phyloP scores from a whole-genome alignment of 352 stramenopile species.

The Pythium graminicola region DNA sequence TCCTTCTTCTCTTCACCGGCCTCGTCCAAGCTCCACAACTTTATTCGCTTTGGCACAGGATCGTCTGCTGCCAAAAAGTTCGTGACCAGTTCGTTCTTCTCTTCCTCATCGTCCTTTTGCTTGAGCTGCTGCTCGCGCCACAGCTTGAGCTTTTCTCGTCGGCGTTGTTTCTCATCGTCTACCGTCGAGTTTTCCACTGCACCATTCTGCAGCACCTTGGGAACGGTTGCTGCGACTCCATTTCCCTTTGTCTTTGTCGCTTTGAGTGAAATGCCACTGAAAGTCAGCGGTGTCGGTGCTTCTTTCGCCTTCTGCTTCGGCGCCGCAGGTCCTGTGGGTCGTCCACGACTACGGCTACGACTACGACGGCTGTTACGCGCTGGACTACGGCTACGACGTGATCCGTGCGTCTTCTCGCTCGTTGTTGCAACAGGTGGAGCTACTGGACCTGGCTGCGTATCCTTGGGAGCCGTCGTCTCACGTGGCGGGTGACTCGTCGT shows the following conservation, averaged over 20 bases:
- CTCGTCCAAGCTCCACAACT: conserved; percentile 55
- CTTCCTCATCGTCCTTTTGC: conserved; percentile 39
- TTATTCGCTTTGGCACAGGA: conserved; percentile 54
- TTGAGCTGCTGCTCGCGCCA: conserved; percentile 58
- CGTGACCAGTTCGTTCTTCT: conserved; percentile 28
- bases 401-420: background rate
- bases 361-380: conserved; percentile 22
- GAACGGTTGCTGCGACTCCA: background rate
- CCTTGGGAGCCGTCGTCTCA: background rate
- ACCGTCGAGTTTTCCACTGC: background rate
- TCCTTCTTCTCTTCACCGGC: conserved; percentile 58
- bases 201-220: background rate
- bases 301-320: conserved; percentile 2
- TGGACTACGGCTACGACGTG: conserved; percentile 25
- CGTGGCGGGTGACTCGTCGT: background rate
- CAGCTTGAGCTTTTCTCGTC: conserved; percentile 43
- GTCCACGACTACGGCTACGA: conserved; percentile 29
- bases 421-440: background rate
- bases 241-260: conserved; percentile 12
- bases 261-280: conserved; percentile 65
- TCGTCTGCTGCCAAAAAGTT: conserved; percentile 64
- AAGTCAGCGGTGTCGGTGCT: conserved; percentile 42
- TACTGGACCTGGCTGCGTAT: background rate
- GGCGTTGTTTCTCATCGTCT: conserved; percentile 39
- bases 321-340: background rate